Percentiles rank a stretch among this genome's conserved stretches.
phyloP scores from a whole-genome alignment of 768 basidiomycete genomes.

The Termitomyces sp. region DNA sequence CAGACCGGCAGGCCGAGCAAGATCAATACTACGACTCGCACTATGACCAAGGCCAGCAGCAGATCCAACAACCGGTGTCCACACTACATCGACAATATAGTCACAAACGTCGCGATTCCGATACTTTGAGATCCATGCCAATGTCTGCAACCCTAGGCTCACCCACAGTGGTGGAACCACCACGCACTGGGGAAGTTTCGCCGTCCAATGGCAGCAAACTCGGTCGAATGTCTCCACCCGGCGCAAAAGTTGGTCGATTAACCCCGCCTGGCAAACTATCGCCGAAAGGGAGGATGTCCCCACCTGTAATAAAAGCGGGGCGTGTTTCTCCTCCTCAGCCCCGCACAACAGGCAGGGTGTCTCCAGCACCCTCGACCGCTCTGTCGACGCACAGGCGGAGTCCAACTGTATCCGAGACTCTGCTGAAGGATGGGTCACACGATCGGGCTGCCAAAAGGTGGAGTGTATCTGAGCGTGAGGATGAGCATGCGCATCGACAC shows the following conservation, averaged over 20 bases:
- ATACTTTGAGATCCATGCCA: constrained; percentile 60
- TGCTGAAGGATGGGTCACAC: constrained; percentile 6
- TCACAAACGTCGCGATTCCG: constrained; percentile 74
- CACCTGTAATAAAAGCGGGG: constrained; percentile 23
- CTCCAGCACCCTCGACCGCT: constrained; percentile 24
- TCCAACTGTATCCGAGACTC: constrained; percentile 62
- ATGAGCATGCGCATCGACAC: constrained; percentile 29
- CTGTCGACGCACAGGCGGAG: constrained; percentile 58
- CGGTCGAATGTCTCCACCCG: constrained; percentile 18
- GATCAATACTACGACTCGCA: constrained; percentile 17
- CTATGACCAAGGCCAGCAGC: constrained; percentile 12
- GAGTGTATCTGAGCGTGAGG: constrained; percentile 33
- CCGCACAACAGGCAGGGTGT: constrained; percentile 15
- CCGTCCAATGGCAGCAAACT: constrained; percentile 14
- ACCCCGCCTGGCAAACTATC: constrained; percentile 22
- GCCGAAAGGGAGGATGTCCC: constrained; percentile 22
- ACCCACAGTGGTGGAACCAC: constrained; percentile 53
- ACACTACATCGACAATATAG: constrained; percentile 40
- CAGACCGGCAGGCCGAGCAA: constrained; percentile 19
- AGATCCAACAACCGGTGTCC: constrained; percentile 31
- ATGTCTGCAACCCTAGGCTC: constrained; percentile 37
- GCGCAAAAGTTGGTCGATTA: constrained; percentile 16
- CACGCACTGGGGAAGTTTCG: constrained; percentile 14
- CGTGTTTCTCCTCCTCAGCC: constrained; percentile 32
- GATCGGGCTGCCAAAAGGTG: constrained; percentile 34